phyloP scores from a whole-genome alignment of 23 red algal genomes.

The Chondrus crispus region DNA sequence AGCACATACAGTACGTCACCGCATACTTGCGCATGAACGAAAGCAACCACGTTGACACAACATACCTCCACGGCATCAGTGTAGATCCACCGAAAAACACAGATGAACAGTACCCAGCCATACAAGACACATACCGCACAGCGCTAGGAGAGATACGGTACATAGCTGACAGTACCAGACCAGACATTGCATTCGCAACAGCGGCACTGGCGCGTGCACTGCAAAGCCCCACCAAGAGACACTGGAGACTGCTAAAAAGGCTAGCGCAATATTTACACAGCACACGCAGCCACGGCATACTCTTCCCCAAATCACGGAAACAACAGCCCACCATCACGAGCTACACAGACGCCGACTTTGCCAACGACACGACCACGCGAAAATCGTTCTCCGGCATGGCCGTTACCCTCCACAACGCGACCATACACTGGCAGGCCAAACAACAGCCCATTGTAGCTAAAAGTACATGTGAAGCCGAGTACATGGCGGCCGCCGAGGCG shows the following conservation, averaged over 20 bases:
- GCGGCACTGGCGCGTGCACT: not conserved
- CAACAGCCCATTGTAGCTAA: too few relatives aligned
- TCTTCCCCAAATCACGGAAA: too few relatives aligned
- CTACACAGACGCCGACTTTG: too few relatives aligned
- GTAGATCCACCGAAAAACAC: not conserved
- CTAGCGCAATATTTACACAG: not conserved
- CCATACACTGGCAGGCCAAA: too few relatives aligned
- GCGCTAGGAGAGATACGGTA: not conserved
- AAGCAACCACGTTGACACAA: not conserved
- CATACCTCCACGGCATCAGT: not conserved
- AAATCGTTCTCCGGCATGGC: too few relatives aligned
- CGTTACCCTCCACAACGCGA: too few relatives aligned
- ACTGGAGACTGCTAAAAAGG: not conserved
- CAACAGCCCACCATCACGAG: too few relatives aligned
- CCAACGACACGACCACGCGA: too few relatives aligned
- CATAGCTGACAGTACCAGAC: not conserved
- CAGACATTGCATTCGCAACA: not conserved
- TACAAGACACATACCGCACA: too few relatives aligned
- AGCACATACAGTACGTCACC: not conserved
- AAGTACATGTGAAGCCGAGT: too few relatives aligned
- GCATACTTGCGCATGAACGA: not conserved
- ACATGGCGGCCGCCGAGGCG: too few relatives aligned
- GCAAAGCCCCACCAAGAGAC: not conserved
- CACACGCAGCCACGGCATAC: too few relatives aligned
- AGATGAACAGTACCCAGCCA: not conserved